Base-by-base conservation (phyloP, 2,329 filamentous ascomycete species). In the Lachnellula arida region DNA sequence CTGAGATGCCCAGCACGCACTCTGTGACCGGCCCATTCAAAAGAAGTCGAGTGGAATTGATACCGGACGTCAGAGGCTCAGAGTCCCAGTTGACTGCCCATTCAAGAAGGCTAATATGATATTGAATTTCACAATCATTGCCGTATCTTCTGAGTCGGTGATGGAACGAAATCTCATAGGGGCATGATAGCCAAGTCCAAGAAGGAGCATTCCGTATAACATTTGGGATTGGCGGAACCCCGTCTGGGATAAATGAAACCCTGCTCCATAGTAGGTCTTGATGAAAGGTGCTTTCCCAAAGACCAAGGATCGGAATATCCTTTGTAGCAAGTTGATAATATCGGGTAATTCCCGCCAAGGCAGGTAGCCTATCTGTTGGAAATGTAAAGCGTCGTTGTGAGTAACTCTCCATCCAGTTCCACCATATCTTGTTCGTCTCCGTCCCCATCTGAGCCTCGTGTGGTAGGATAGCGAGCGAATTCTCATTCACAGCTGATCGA, bases 331-430 rank as follows among this genome's bases (percentile, higher is more conserved):
- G 15, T 39, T 51, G 43, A 37, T 39, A 70, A 46, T 53, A 14
- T 4, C 73, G 15, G 79, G 79, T 42, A 17, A 17, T 49, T 22
- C 50, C 50, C 17, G 23, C 19, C 25, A 56, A 44, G 37, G 54
- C 49, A 49, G 53, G 53, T 25, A 50, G 37, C 14, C 37, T 54
- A 34, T 54, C 53, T 32, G 28, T 1, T 7, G 46, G 19, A 35
- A 35, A 43, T 28, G 46, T 40, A 11, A 54, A 54, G 9, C 34
- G 32, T 15, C 53, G 35, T 46, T n/a, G 34, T 15, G 53, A 46
- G 39, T 54, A 54, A 34, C 32, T 49, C 22, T 49, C 37, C 2
- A 54, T 47, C 52, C 52, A 54, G 28, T 49, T 40, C 46, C 52
- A 54, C 52, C 52, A 54, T 17, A 49, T 48, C 7, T 53, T 15